These are phyloP conservation scores for Xylaria multiplex DNA, from an alignment of 2,329 filamentous ascomycete genomes.

Conservation along the genomic window DNA sequence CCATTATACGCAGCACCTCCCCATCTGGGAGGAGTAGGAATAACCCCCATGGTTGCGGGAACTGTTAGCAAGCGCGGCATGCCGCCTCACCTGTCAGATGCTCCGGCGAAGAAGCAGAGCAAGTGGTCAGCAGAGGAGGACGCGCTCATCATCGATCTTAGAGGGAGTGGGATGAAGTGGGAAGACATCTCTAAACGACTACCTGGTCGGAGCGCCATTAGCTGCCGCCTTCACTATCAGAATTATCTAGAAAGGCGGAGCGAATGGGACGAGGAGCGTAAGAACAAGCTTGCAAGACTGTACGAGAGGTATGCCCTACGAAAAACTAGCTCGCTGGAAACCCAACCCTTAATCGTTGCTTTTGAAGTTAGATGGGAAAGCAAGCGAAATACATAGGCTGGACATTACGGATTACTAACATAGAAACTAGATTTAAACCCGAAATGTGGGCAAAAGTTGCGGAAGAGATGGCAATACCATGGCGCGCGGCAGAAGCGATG, in stretches of 20 bases:
- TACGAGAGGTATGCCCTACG: slow-evolving; percentile 82
- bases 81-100: slow-evolving; percentile 66
- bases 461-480: slow-evolving; percentile 93
- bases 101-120: slow-evolving; percentile 90
- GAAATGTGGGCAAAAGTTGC: slow-evolving; percentile 98
- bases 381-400: slow-evolving; percentile 7
- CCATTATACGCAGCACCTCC: slow-evolving; percentile 43
- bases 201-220: slow-evolving; percentile 91
- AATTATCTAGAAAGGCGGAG: slow-evolving; percentile 94
- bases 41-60: slow-evolving; percentile 48
- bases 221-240: slow-evolving; percentile 93
- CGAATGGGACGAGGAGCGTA: slow-evolving; percentile 97
- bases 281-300: slow-evolving; percentile 92
- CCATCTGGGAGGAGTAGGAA: slow-evolving; percentile 46
- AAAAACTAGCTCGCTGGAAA: slow-evolving; percentile 19
- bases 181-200: slow-evolving; percentile 95
- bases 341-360: slow-evolving; percentile 16
- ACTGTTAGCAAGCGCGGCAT: slow-evolving; percentile 59
- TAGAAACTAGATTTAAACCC: slow-evolving; percentile 79
- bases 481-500: slow-evolving; percentile 96
- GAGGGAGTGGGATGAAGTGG: slow-evolving; percentile 96
- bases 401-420: slow-evolving; percentile 41
- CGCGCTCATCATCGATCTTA: slow-evolving; percentile 89
- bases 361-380: slow-evolving; percentile 3
- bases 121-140: slow-evolving; percentile 97